These are phyloP conservation scores for Sporisorium reilianum DNA, from an alignment of 1,284 basidiomycete genomes.

Conservation along the genomic window DNA sequence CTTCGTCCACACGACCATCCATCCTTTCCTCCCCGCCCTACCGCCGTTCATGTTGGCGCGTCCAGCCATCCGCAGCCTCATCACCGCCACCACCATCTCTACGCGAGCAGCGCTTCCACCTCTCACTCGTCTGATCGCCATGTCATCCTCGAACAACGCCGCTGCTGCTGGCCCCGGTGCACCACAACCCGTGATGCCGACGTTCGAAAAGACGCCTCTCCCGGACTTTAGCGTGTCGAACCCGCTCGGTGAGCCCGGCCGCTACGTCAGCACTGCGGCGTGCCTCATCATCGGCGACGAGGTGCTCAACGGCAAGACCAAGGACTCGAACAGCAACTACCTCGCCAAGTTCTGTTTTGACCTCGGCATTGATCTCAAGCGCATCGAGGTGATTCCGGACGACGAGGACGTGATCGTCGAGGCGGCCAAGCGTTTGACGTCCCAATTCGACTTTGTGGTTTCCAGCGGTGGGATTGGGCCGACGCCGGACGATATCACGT, in stretches of 20 bases:
- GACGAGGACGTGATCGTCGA: constrained; percentile 89
- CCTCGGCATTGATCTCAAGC: constrained; percentile 67
- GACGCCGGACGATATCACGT: constrained; percentile 77
- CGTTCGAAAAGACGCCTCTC: constrained; percentile 47
- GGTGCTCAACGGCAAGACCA: constrained; percentile 75
- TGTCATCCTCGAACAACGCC: constrained; percentile 9
- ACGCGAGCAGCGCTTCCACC: no score
- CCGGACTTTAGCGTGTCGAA: constrained; percentile 31
- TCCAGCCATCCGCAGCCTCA: constrained; percentile 1
- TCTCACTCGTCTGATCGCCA: not conserved
- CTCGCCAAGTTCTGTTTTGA: constrained; percentile 70
- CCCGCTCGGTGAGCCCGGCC: constrained; percentile 45
- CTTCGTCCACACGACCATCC: not conserved
- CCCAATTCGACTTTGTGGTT: constrained; percentile 48
- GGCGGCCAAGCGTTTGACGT: constrained; percentile 83
- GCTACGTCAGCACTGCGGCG: constrained; percentile 55
- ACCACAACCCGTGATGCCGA: constrained; percentile 33
- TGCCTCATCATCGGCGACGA: constrained; percentile 77
- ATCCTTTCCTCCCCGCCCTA: not conserved
- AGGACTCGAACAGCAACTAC: constrained; percentile 80
- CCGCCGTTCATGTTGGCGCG: constrained; percentile 13
- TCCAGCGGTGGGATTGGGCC: constrained; percentile 63
- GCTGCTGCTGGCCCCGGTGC: not conserved
- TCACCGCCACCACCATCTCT: no score
- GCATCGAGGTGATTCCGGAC: constrained; percentile 91